Base-by-base conservation (phyloP, 1,284 basidiomycete genomes). In the Lentinula novae-zelandiae region DNA sequence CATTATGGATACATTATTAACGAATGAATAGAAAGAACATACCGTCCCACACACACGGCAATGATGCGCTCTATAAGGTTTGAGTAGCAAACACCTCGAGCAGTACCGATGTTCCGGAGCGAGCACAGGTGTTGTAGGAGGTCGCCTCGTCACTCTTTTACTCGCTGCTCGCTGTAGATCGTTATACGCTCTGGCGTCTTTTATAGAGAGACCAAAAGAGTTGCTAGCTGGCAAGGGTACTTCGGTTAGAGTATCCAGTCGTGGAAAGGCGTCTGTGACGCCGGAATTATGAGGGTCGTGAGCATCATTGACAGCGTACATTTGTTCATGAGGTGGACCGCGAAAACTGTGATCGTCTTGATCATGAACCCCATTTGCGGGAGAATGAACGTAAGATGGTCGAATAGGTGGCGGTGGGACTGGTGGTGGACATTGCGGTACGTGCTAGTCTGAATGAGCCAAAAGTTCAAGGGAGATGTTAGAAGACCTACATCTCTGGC, bases 51-150 rank as follows among this genome's bases (percentile, higher is more conserved):
- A 93, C 27, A 75, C 74, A 15, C 87, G 76, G 74, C 92, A 94
- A 73, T 93, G 90, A 71, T 93, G 92, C 7, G 88, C 75, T 44
- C 91, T 72, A 62, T 82, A 81, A 0, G 90, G 90, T 69, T 90
- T 92, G 42, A 87, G 72, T 33, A 88, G 75, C 12, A 73, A 74
- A 63, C 89, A 87, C 10, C 72, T 73, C 8, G 70, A 60, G 68
- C 88, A 89, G 69, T 86, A 89, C 39, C 87, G 74, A 66, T 83
- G 77, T 56, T 82, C 81, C 22, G 83, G 82, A 4, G 77, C 74
- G 48, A 90, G 68, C 0, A 82, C 69, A 0, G 86, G 82, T 5
- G 75, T 74, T 27, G 68, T 70, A 2, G 80, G 73, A 0, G 84
- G 84, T 49, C 72, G 68, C 57, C 85, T 73, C 17, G 53, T 36